Conservation (phyloP, 352 stramenopile species). For the Stramenopiles sp. region DNA sequence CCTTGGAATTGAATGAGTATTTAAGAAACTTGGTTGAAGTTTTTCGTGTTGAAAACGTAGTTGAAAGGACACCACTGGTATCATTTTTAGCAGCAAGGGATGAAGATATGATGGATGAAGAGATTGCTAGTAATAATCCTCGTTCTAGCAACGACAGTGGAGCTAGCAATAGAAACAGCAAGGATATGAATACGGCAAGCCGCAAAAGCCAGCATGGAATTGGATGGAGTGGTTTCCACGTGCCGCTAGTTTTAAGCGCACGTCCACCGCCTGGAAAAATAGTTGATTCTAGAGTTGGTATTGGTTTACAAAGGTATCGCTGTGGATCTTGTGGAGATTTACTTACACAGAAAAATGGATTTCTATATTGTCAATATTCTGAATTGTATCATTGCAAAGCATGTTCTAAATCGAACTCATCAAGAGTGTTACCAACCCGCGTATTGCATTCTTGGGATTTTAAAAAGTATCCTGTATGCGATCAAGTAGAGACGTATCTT, state of each 20-base stretch:
- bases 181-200: not conserved
- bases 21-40: not conserved
- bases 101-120: not conserved
- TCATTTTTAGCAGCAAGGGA: not conserved
- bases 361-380: constrained; percentile 7
- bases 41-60: not conserved
- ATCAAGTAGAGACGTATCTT: not conserved
- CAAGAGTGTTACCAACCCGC: not conserved
- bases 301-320: constrained; percentile 2
- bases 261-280: not conserved
- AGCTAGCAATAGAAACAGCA: not conserved
- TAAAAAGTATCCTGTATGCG: not conserved
- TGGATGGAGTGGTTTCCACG: constrained; percentile 6
- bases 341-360: not conserved
- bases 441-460: constrained; percentile 8
- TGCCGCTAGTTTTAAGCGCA: not conserved
- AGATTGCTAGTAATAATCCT: not conserved
- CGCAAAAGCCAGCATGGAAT: not conserved
- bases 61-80: not conserved
- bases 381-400: constrained; percentile 7
- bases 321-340: not conserved
- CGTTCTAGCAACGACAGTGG: not conserved
- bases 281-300: not conserved
- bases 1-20: not conserved
- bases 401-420: not conserved